Percentiles rank a stretch among this genome's conserved stretches.
phyloP scores from a whole-genome alignment of 495 filamentous ascomycete species.

The Diplogelasinospora grovesii region DNA sequence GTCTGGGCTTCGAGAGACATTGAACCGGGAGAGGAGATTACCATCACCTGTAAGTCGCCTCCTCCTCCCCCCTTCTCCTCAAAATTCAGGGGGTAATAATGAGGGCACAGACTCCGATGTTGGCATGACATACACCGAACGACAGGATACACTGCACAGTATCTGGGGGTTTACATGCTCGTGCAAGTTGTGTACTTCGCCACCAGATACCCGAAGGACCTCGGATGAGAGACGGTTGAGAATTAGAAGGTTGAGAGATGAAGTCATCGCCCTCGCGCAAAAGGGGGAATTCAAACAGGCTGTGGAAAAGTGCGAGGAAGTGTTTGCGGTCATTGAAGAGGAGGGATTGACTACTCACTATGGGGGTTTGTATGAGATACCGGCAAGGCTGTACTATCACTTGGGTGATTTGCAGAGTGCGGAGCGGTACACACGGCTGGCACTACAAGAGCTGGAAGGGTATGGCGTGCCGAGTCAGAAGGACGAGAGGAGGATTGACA shows the following conservation, averaged over 20 bases:
- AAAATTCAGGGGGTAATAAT: too few species aligned
- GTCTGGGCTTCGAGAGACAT: conserved; percentile 29
- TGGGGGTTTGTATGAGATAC: conserved; percentile 26
- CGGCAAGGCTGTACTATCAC: conserved; percentile 27
- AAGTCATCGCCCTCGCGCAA: conserved; percentile 20
- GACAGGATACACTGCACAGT: conserved; percentile 18
- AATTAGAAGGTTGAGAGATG: conserved; percentile 17
- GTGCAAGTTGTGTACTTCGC: conserved; percentile 23
- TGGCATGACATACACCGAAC: conserved; percentile 20
- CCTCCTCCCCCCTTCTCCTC: neutral
- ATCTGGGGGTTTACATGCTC: conserved; percentile 31
- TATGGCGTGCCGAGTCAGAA: conserved; percentile 30
- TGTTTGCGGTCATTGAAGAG: conserved; percentile 19
- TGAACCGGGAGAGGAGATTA: conserved; percentile 31
- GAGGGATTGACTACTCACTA: conserved; percentile 23
- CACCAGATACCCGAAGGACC: conserved; percentile 3
- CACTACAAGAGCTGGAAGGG: conserved; percentile 15
- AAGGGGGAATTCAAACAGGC: conserved; percentile 19
- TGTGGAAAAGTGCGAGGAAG: conserved; percentile 15
- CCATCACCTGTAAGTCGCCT: conserved; percentile 26
- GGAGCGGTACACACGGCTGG: conserved; percentile 17
- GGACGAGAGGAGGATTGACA: conserved; percentile 4
- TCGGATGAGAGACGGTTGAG: conserved; percentile 19
- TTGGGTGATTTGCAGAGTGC: conserved; percentile 23
- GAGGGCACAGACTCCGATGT: conserved; percentile 21